Evolutionary conservation across 2,329 filamentous ascomycete genomes (phyloP).

Genomic region (Alternaria ethzedia): DNA sequence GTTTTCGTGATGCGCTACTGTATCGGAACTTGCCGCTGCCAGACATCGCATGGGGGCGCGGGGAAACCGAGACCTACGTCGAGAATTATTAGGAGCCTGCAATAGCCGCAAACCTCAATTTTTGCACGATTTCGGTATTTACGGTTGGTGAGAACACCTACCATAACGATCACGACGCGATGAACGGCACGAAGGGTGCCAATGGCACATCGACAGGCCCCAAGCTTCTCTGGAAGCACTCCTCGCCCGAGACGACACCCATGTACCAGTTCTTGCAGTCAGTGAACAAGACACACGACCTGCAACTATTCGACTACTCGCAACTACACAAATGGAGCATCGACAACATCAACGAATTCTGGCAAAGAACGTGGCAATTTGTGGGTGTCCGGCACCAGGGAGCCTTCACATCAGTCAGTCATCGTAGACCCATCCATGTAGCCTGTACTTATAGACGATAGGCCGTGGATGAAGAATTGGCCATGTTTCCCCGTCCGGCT

Average conservation of each 20-base stretch:
- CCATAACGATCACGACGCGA: not conserved
- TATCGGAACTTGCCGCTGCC: not conserved
- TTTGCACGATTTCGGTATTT: not conserved
- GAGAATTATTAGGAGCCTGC: constrained; percentile 6
- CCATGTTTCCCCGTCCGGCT: constrained; percentile 84
- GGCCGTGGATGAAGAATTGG: constrained; percentile 70
- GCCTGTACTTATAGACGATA: constrained; percentile 46
- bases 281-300: constrained; percentile 70
- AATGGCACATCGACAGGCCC: constrained; percentile 30
- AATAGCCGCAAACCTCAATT: constrained; percentile 4
- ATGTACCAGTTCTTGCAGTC: constrained; percentile 75
- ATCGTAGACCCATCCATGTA: not conserved
- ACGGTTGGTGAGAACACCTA: not conserved
- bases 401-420: constrained; percentile 64
- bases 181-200: constrained; percentile 22
- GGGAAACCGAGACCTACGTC: constrained; percentile 6
- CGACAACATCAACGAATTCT: constrained; percentile 76
- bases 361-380: constrained; percentile 85
- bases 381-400: constrained; percentile 75
- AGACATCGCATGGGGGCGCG: not conserved
- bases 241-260: constrained; percentile 68
- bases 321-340: constrained; percentile 88
- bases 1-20: not conserved
- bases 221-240: constrained; percentile 70
- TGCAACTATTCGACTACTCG: constrained; percentile 70